phyloP scores from a whole-genome alignment of 306 rosid species.

The Vicia villosa region DNA sequence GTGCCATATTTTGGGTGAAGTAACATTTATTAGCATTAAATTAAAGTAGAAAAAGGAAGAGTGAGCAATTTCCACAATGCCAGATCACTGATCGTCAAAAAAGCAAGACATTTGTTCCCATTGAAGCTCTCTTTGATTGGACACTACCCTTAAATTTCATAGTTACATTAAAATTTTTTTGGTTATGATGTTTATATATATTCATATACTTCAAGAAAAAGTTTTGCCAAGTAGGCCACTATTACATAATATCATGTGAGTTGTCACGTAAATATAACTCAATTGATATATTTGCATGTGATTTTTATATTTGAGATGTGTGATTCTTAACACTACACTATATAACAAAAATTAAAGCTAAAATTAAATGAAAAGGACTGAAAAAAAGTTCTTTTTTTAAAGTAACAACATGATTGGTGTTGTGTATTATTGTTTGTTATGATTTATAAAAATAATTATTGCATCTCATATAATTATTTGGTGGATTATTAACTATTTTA shows the following conservation, averaged over 20 bases:
- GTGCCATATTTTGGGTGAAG: constrained; percentile 8
- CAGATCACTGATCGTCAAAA: background rate
- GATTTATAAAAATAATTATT: background rate
- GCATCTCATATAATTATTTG: background rate
- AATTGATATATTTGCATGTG: too few species aligned
- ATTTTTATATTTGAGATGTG: too few species aligned
- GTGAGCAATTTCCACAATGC: constrained; percentile 8
- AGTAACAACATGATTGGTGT: background rate
- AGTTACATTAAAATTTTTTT: background rate
- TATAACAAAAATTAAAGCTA: too few species aligned
- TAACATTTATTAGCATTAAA: constrained; percentile 22
- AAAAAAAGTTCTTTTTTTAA: background rate
- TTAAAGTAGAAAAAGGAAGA: constrained; percentile 2
- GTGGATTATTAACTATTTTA: too few species aligned
- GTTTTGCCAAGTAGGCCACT: constrained; percentile 1
- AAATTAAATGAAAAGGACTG: background rate
- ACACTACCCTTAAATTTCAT: background rate
- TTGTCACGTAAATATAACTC: too few species aligned
- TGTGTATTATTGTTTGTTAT: background rate
- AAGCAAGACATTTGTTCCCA: constrained; percentile 3
- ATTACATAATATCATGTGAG: too few species aligned
- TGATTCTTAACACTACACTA: too few species aligned
- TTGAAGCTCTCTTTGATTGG: constrained; percentile 27
- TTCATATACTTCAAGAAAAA: background rate
- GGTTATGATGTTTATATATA: background rate